Evolutionary conservation across 73 alveolate genomes (phyloP).

Genomic region (Paraurostyla sp.): DNA sequence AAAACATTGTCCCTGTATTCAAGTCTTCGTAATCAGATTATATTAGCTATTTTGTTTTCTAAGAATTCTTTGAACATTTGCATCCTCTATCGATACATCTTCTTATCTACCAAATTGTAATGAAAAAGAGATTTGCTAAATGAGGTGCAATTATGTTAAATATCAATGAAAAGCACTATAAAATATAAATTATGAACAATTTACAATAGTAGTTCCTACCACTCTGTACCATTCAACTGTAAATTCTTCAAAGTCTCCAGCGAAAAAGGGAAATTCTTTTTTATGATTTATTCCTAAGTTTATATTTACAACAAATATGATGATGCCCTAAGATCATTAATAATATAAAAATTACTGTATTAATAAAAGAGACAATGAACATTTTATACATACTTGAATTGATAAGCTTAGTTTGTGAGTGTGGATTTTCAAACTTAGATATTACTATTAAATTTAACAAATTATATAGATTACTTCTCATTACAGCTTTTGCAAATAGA

Average conservation of each 20-base stretch:
- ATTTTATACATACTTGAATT: conserved; percentile 60
- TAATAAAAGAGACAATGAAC: conserved; percentile 69
- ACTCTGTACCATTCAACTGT: conserved; percentile 64
- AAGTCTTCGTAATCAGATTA: conserved; percentile 66
- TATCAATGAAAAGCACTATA: conserved; percentile 45
- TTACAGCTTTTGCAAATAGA: conserved; percentile 12
- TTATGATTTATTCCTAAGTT: neutral
- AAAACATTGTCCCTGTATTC: conserved; percentile 66
- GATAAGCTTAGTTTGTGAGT: conserved; percentile 32
- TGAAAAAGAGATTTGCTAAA: neutral
- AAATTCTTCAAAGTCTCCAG: conserved; percentile 62
- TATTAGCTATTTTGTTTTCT: conserved; percentile 26
- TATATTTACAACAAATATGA: conserved; percentile 59
- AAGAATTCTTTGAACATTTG: too few species aligned
- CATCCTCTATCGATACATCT: neutral
- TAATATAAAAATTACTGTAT: conserved; percentile 40
- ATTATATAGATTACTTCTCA: conserved; percentile 19
- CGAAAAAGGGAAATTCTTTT: conserved; percentile 21
- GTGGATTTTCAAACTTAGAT: conserved; percentile 61
- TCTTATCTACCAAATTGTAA: neutral
- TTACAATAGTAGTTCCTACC: conserved; percentile 63
- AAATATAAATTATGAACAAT: neutral
- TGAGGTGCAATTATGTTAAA: conserved; percentile 58
- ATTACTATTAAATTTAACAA: neutral
- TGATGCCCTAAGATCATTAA: neutral